Evolutionary conservation across 106 monocot genomes (phyloP).

Genomic region (Acanthochlamys bracteata): DNA sequence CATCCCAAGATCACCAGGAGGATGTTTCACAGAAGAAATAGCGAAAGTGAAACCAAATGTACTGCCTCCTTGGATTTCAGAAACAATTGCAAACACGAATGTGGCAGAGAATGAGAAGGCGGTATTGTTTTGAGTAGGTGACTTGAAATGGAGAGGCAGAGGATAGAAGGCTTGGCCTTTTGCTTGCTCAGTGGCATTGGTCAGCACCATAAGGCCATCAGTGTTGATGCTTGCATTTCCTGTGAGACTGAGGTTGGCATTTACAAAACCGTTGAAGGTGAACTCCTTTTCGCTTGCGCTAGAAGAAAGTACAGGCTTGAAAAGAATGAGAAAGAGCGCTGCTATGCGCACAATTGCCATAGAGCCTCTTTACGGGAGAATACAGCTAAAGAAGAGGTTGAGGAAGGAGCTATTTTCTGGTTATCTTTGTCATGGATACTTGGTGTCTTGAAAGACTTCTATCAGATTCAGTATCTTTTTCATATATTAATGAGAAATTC

Average conservation of each 20-base stretch:
- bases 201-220: constrained; percentile 13
- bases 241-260: constrained; percentile 12
- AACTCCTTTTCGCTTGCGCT: background rate
- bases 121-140: background rate
- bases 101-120: constrained; percentile 7
- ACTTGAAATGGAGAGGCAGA: constrained; percentile 9
- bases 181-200: constrained; percentile 5
- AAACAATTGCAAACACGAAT: constrained; percentile 7
- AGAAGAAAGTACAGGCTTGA: background rate
- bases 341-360: background rate
- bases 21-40: constrained; percentile 3
- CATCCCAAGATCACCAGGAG: background rate
- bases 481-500: too few relatives aligned
- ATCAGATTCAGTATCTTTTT: too few relatives aligned
- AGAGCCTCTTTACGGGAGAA: background rate
- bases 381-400: background rate
- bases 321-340: background rate
- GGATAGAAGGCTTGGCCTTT: constrained; percentile 6
- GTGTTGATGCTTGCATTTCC: constrained; percentile 2
- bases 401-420: background rate
- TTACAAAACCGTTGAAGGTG: constrained; percentile 3
- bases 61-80: background rate
- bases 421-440: background rate
- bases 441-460: too few relatives aligned
- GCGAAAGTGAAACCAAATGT: constrained; percentile 7